A percentile compares a stretch with the other conserved stretches of the same genome.
Evolutionary conservation across 2,329 filamentous ascomycete species (phyloP).

Genomic region (Coccinonectria pachysandricola): DNA sequence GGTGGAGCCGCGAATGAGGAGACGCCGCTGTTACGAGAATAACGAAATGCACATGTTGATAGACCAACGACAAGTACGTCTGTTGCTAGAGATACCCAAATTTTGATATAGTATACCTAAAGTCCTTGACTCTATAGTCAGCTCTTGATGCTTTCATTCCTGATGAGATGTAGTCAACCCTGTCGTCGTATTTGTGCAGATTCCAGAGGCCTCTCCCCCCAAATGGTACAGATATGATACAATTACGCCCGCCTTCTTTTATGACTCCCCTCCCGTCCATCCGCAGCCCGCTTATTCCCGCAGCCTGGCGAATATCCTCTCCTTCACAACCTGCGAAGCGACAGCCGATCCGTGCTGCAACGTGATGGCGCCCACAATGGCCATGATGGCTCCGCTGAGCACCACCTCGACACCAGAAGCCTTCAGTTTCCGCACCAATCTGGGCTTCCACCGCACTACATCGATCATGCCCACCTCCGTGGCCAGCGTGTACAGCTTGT

Average conservation of each 20-base stretch:
- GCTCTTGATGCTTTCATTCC: slow-evolving; percentile 15
- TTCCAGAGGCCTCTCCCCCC: slow-evolving; percentile 15
- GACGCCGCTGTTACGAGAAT: slow-evolving; percentile 23
- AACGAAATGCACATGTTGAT: neutral
- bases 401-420: slow-evolving; percentile 67
- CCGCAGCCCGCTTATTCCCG: too few species aligned
- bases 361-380: slow-evolving; percentile 81
- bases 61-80: neutral
- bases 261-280: too few species aligned
- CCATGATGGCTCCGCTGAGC: slow-evolving; percentile 67
- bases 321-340: slow-evolving; percentile 63
- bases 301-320: slow-evolving; percentile 53
- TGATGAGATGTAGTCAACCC: slow-evolving; percentile 9
- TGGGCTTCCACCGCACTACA: slow-evolving; percentile 83
- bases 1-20: slow-evolving; percentile 19
- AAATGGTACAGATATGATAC: slow-evolving; percentile 22
- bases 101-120: slow-evolving; percentile 2
- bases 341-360: slow-evolving; percentile 75
- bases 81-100: neutral
- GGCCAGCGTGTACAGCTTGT: slow-evolving; percentile 58
- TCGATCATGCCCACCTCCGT: slow-evolving; percentile 58
- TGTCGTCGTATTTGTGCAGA: slow-evolving; percentile 17
- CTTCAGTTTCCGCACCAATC: slow-evolving; percentile 57
- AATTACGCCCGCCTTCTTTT: slow-evolving; percentile 10
- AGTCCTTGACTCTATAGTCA: too few species aligned